phyloP scores from a whole-genome alignment of 2,329 filamentous ascomycete species.

The Arthroderma uncinatum region DNA sequence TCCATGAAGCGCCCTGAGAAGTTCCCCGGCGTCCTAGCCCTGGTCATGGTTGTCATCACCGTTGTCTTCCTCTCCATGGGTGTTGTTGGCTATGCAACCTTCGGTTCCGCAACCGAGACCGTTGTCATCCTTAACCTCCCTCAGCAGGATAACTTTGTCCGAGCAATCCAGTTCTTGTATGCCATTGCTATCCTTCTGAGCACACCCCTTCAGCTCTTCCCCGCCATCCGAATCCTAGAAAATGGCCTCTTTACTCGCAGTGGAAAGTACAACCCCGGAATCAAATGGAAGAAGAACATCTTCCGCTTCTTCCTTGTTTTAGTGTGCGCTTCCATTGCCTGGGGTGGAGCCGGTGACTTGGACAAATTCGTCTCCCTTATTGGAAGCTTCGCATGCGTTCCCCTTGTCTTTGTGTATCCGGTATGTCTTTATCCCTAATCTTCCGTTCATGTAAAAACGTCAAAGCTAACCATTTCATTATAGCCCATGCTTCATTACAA shows the following conservation, averaged over 20 bases:
- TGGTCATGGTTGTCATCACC: conserved; percentile 92
- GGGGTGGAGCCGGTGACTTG: conserved; percentile 81
- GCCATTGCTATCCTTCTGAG: conserved; percentile 94
- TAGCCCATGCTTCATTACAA: conserved; percentile 84
- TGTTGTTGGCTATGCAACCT: conserved; percentile 88
- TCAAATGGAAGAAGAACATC: conserved; percentile 99
- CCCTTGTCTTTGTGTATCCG: conserved; percentile 93
- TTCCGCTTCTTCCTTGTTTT: conserved; percentile 91
- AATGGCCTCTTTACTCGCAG: conserved; percentile 88
- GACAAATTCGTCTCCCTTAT: conserved; percentile 97
- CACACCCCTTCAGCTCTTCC: conserved; percentile 93
- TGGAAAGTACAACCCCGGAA: conserved; percentile 94
- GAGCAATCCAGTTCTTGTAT: conserved; percentile 91
- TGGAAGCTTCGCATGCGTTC: conserved; percentile 95
- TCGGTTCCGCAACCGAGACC: conserved; percentile 88
- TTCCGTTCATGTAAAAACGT: background rate
- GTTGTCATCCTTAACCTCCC: conserved; percentile 94
- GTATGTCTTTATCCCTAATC: conserved; percentile 47
- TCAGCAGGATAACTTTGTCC: conserved; percentile 90
- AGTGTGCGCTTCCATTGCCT: conserved; percentile 75
- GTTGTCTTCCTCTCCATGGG: conserved; percentile 84
- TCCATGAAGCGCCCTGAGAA: conserved; percentile 87
- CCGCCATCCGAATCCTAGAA: conserved; percentile 90
- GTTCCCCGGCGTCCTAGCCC: conserved; percentile 77
- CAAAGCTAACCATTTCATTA: conserved; percentile 12